These are phyloP conservation scores for Claviceps humidiphila DNA, from an alignment of 2,329 filamentous ascomycete species.

Conservation along the genomic window DNA sequence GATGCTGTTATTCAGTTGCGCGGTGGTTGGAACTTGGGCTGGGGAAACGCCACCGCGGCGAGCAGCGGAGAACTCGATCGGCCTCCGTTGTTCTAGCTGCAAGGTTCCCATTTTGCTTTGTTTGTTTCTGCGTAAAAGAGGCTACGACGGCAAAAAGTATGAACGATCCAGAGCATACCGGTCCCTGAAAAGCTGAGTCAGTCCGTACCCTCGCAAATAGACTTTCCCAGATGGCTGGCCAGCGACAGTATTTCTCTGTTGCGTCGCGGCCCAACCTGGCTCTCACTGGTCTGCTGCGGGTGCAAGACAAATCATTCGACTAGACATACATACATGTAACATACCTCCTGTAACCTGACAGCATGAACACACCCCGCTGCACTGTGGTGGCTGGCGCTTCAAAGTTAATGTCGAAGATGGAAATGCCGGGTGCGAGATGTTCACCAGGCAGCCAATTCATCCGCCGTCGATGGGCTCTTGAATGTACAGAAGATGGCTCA, in stretches of 20 bases:
- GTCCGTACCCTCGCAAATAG: neutral
- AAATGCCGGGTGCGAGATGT: neutral
- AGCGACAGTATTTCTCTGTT: neutral
- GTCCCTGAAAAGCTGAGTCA: neutral
- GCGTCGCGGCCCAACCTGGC: neutral
- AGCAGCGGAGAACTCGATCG: no score
- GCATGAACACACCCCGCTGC: neutral
- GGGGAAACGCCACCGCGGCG: neutral
- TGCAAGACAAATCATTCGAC: neutral
- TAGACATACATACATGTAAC: neutral
- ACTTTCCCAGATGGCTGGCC: slow-evolving; percentile 1
- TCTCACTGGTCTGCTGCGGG: neutral
- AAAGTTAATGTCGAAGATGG: neutral
- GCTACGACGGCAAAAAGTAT: neutral
- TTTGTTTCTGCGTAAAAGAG: neutral
- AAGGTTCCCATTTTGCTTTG: neutral
- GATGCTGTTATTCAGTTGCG: neutral
- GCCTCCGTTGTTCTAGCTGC: neutral
- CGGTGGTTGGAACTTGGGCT: neutral
- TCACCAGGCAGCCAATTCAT: neutral
- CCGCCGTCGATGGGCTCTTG: neutral
- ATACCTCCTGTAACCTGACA: no score
- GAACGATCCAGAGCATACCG: neutral
- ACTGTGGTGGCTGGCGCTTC: neutral
- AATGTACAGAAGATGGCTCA: neutral